Percentiles rank a stretch among this genome's conserved stretches.
phyloP scores from a whole-genome alignment of 2,329 filamentous ascomycete species.

The Didymella pinodella region DNA sequence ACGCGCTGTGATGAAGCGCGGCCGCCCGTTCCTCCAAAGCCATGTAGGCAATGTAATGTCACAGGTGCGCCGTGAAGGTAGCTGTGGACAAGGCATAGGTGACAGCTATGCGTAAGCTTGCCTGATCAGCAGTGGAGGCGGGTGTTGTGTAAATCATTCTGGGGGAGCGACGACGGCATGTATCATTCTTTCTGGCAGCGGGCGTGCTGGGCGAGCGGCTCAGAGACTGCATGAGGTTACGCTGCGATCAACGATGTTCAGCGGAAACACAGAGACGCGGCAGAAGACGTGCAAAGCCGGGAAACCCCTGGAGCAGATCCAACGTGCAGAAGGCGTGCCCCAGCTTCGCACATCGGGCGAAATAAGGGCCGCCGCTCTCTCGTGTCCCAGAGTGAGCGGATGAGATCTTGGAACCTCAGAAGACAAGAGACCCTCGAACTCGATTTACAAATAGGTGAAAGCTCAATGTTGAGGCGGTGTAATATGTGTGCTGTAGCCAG shows the following conservation, averaged over 20 bases:
- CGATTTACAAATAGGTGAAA: not conserved
- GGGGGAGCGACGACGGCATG: slow-evolving; percentile 26
- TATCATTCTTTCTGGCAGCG: slow-evolving; percentile 28
- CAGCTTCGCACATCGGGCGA: slow-evolving; percentile 7
- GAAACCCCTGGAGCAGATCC: slow-evolving; percentile 40
- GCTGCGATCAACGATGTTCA: slow-evolving; percentile 28
- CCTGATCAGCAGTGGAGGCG: slow-evolving; percentile 21
- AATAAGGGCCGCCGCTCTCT: slow-evolving; percentile 2
- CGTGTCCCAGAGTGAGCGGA: not conserved
- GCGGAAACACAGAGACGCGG: slow-evolving; percentile 28
- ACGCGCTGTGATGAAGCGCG: slow-evolving; percentile 25
- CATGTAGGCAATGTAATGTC: slow-evolving; percentile 19
- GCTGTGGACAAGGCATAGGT: slow-evolving; percentile 4
- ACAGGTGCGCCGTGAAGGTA: slow-evolving; percentile 20
- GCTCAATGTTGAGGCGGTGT: not conserved
- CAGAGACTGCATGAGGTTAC: slow-evolving; percentile 29
- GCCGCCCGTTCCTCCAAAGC: slow-evolving; percentile 21
- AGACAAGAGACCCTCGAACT: not conserved
- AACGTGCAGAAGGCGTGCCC: slow-evolving; percentile 26
- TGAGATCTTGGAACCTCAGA: not conserved
- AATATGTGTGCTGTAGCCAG: not conserved
- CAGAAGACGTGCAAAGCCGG: slow-evolving; percentile 37
- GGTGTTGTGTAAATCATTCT: slow-evolving; percentile 29
- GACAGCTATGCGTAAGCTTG: slow-evolving; percentile 8
- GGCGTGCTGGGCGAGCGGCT: slow-evolving; percentile 26